Base-by-base conservation (phyloP, 2,329 filamentous ascomycete genomes). In the Macroventuria anomochaeta region DNA sequence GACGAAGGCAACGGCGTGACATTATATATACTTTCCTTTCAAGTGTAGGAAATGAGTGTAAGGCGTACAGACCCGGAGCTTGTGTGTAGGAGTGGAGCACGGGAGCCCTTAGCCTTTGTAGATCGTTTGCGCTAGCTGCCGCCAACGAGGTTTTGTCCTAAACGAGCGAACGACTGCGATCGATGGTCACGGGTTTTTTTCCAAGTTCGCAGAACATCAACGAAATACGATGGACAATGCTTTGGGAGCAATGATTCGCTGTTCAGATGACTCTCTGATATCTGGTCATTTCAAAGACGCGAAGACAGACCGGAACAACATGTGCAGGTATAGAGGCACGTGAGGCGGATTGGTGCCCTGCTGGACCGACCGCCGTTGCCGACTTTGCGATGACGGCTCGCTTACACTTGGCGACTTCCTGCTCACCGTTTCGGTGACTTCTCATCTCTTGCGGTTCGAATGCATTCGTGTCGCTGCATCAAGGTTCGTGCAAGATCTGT, bases 81-180 rank as follows among this genome's bases (percentile, higher is more conserved):
- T 15, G 41, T 46, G n/a, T n/a, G n/a, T n/a, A n/a, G n/a, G n/a
- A n/a, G n/a, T n/a, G n/a, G n/a, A 28, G 13, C 25, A 46, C 13
- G n/a, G 33, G 23, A n/a, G 8, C 17, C n/a, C 7, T 11, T 31
- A 39, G 23, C 17, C 23, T 17, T 13, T 33, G 40, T 23, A 21
- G 34, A 46, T 53, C 36, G 12, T 20, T 29, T 29, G 29, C 34
- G 36, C 42, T 53, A 46, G 28, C 20, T 13, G 8, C 12, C 50
- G 42, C 31, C 37, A 21, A 18, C 29, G 13, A 21, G n/a, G 5
- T 13, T 26, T 28, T 39, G 41, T 46, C 49, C 49, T 3, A 40
- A 52, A 33, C 28, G 36, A 32, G 41, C 41, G 28, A 40, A 12
- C 6, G 25, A 39, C n/a, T 52, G 49, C 51, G 38, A 48, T 3